These are phyloP conservation scores for Tripterygium wilfordii DNA, from an alignment of 177 flowering plant species.

Conservation along the genomic window DNA sequence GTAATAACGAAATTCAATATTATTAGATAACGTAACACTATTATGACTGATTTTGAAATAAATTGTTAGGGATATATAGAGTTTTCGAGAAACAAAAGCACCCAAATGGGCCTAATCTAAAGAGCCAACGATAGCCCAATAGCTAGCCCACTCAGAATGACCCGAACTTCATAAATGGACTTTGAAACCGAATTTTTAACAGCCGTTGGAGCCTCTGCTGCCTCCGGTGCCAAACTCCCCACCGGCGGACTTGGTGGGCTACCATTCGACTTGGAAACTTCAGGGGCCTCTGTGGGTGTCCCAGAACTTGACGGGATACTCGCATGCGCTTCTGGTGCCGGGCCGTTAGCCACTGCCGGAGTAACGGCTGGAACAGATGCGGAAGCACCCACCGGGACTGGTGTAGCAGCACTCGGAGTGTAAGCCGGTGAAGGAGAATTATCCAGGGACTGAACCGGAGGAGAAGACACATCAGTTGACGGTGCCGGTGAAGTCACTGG, in stretches of 20 bases:
- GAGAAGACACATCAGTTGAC: too few relatives aligned
- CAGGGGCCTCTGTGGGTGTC: slow-evolving; percentile 33
- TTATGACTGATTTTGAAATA: too few relatives aligned
- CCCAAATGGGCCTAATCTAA: background rate
- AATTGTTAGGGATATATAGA: too few relatives aligned
- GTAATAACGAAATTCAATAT: too few relatives aligned
- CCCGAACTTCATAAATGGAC: slow-evolving; percentile 8
- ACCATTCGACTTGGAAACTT: slow-evolving; percentile 13
- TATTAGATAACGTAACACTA: too few relatives aligned
- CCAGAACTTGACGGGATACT: slow-evolving; percentile 29
- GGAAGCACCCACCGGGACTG: too few relatives aligned
- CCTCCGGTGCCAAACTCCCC: slow-evolving; percentile 26
- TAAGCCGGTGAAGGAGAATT: slow-evolving; percentile 15
- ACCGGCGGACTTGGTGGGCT: slow-evolving; percentile 24
- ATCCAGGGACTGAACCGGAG: slow-evolving; percentile 19
- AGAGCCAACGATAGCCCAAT: slow-evolving; percentile 21
- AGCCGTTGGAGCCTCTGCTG: slow-evolving; percentile 26
- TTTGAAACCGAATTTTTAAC: slow-evolving; percentile 30
- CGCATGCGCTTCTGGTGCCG: slow-evolving; percentile 17
- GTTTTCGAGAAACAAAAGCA: background rate
- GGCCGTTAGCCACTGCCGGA: slow-evolving; percentile 19
- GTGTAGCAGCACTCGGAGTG: too few relatives aligned
- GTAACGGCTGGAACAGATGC: slow-evolving; percentile 13
- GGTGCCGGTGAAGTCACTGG: slow-evolving; percentile 1
- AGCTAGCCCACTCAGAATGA: slow-evolving; percentile 25